Evolutionary conservation across 331 rosid species (phyloP).

Genomic region (Acacia concinna): DNA sequence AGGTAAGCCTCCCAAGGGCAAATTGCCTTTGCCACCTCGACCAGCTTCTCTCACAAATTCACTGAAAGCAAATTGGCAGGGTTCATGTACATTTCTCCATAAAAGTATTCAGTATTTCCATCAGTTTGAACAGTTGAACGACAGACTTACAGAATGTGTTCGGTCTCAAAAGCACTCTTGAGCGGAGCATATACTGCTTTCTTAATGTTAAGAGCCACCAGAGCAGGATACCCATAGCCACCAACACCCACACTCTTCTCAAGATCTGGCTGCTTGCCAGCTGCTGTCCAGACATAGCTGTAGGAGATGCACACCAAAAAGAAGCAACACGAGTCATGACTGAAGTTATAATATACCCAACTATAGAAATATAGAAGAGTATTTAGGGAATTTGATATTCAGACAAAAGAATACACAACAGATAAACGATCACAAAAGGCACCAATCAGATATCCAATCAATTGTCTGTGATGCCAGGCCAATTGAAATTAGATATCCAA

Average conservation of each 20-base stretch:
- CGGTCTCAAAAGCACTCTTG: conserved; percentile 91
- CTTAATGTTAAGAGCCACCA: conserved; percentile 87
- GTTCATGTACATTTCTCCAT: conserved; percentile 18
- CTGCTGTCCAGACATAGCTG: conserved; percentile 95
- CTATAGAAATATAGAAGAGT: background rate
- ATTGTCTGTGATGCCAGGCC: background rate
- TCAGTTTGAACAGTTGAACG: conserved; percentile 15
- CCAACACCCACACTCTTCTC: conserved; percentile 92
- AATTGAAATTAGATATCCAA: background rate
- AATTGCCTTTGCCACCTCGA: conserved; percentile 91
- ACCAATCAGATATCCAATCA: background rate
- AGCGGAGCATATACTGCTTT: conserved; percentile 94
- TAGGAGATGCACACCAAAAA: background rate
- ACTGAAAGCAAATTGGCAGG: conserved; percentile 44
- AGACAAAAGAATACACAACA: background rate
- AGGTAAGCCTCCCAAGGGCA: conserved; percentile 69
- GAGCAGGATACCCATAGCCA: conserved; percentile 97
- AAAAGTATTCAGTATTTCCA: background rate
- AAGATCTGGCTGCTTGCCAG: conserved; percentile 89
- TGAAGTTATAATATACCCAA: background rate
- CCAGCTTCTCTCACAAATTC: conserved; percentile 92
- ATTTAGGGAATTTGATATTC: background rate
- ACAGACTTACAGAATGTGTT: conserved; percentile 69
- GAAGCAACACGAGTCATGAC: background rate
- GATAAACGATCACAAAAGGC: background rate